Evolutionary conservation across 2,329 filamentous ascomycete genomes (phyloP), one percentile per base, ranked within the genome.

Genomic region (Pseudogymnoascus sp.): DNA sequence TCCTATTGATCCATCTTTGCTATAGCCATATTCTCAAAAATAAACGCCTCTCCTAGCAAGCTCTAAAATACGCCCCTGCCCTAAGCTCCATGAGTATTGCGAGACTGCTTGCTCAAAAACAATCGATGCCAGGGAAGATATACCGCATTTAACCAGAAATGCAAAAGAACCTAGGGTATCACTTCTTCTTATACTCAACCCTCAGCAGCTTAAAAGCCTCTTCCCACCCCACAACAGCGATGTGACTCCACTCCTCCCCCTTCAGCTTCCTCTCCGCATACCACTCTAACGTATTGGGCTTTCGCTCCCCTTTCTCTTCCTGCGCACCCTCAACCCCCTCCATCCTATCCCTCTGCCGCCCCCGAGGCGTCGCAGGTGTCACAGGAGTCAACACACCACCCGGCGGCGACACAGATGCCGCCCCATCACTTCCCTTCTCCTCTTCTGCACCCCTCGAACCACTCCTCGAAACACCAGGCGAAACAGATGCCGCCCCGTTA

Each of bases 241-340:
- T 72, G 64, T 84, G 81, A 60, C 78, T 77, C 62, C 75, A 82
- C 0, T 76, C 78, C 19, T 81, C 75, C 2, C 79, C 80, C 67
- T 81, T 79, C 1, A 69, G 68, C 23, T 73, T 66, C 65, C 82
- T 79, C 38, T 78, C 72, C 3, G 67, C 66, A 65, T 85, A 85
- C 83, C 83, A 85, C 4, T 78, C 71, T 64, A 73, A 64, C 1
- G 83, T 85, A 52, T n/a, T 19, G 8, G 12, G 26, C 45, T 52
- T 35, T 10, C 4, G 23, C 11, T 21, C 52, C 35, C 14, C n/a
- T 6, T 26, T 41, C 21, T 4, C 16, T 11, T 60, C 35, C 14
- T 38, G 26, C 5, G 11, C 33, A 8, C 6, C 23, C 2, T 62
- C 26, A n/a, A 31, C n/a, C n/a, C 26, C 26, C 26, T 31, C 45